Base-by-base conservation (phyloP, 768 basidiomycete genomes). In the Leccinum uliginosum region DNA sequence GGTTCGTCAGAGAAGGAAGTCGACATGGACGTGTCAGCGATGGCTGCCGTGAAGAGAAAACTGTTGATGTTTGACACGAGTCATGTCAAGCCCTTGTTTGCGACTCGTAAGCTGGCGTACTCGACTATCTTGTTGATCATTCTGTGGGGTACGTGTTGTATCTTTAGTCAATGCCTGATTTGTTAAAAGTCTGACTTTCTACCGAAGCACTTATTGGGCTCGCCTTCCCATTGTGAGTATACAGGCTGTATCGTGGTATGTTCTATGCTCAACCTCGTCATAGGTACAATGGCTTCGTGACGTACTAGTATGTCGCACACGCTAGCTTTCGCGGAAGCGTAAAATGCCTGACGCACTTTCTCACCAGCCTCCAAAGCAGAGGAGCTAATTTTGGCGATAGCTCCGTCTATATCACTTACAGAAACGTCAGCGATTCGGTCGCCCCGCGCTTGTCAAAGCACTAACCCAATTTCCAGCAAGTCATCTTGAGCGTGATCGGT, bases 331-430 rank as follows among this genome's bases (percentile, higher is more conserved):
- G 54, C 17, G 0, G 35, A 54, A 49, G 21, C 0, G 4, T 32
- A 17, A 19, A 2, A 8, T 32, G 12, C 6, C 54, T 57, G 6
- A 57, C 23, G 30, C 6, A 30, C n/a, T 6, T 56, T 46, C 52
- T 49, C 54, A 58, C 51, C 51, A 87, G 86, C 66, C 79, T 89
- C 29, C 71, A 79, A 19, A 84, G 74, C n/a, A 78, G 85, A 45
- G 89, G 88, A 8, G 82, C 85, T 0, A 69, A 82, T 51, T 87
- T 88, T 52, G 87, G 87, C 2, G 87, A 89, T 56, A 79, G 83
- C 0, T 86, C 85, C 4, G 68, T 83, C 3, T 82, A 87, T 61
- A 85, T 84, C 61, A 87, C 87, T 1, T 91, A 91, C 61, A 82
- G 88, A 19, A 90, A 90, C 56, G 85, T 85, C 62, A 40, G 65